Percentiles rank a stretch among this genome's conserved stretches.
phyloP scores from a whole-genome alignment of 192 early-diverging fungal species.

The Paraglomus occultum region DNA sequence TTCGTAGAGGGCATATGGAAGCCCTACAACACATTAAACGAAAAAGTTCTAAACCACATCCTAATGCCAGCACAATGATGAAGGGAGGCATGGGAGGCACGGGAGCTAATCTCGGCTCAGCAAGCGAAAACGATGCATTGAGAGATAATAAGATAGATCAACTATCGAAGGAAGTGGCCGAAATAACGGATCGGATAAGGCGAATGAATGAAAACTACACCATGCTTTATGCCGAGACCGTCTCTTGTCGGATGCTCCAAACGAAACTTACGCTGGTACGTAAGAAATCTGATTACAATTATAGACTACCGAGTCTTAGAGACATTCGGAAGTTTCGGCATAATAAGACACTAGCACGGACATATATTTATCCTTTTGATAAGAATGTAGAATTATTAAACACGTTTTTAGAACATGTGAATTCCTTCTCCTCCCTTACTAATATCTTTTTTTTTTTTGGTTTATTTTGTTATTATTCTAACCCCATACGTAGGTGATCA shows the following conservation, averaged over 20 bases:
- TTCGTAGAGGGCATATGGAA: conserved; percentile 69
- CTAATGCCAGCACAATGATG: neutral
- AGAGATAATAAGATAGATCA: conserved; percentile 26
- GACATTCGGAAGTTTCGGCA: too few species aligned
- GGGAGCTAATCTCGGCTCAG: neutral
- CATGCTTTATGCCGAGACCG: conserved; percentile 18
- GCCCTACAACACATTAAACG: conserved; percentile 71
- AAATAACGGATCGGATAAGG: conserved; percentile 16
- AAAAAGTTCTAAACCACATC: conserved; percentile 41
- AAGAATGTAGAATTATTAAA: too few species aligned
- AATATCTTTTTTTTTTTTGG: neutral
- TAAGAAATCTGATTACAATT: neutral
- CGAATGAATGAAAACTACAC: conserved; percentile 27
- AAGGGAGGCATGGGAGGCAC: conserved; percentile 5
- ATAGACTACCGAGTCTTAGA: too few species aligned
- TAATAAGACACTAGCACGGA: too few species aligned
- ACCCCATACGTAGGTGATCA: conserved; percentile 20
- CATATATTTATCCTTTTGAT: too few species aligned
- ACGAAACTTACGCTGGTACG: conserved; percentile 24
- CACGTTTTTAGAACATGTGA: too few species aligned
- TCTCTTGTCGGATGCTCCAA: conserved; percentile 28
- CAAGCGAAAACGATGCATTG: neutral
- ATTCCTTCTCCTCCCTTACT: too few species aligned
- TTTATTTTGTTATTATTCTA: neutral
- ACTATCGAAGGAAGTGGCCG: conserved; percentile 24